Percentiles rank a stretch among this genome's conserved stretches.
Conservation (phyloP, 2,329 filamentous ascomycete species). For the Penicillium aurantiogriseum region DNA sequence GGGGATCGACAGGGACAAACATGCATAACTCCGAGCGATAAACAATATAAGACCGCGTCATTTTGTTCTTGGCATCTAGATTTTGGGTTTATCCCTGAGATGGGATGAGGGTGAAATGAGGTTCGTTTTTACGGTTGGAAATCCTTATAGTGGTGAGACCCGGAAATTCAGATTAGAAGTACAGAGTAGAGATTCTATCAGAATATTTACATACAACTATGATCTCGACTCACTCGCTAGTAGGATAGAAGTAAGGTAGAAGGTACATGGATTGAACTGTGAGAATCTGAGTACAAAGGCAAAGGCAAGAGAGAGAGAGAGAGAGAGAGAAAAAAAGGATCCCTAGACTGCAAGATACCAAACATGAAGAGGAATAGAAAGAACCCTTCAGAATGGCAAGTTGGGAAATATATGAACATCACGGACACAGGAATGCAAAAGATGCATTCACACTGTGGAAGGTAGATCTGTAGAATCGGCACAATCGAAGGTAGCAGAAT, state of each 20-base stretch:
- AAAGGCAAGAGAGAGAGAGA: slow-evolving; percentile 2
- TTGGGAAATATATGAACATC: slow-evolving; percentile 7
- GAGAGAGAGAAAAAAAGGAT: slow-evolving; percentile 11
- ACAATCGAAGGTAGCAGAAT: background rate
- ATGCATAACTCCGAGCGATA: slow-evolving; percentile 10
- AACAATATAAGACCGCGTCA: slow-evolving; percentile 11
- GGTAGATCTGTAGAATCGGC: slow-evolving; percentile 7
- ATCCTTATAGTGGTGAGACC: background rate
- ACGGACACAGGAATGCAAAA: slow-evolving; percentile 3
- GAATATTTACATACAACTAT: background rate
- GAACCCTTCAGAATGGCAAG: slow-evolving; percentile 6
- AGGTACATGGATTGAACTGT: slow-evolving; percentile 28
- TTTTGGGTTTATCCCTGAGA: background rate
- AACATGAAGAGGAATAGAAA: slow-evolving; percentile 15
- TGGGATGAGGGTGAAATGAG: too few relatives aligned
- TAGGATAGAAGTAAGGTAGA: slow-evolving; percentile 7
- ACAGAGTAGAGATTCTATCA: background rate
- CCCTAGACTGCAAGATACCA: slow-evolving; percentile 19
- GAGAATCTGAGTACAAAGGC: slow-evolving; percentile 20
- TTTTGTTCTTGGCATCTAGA: background rate
- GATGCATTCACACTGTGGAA: background rate
- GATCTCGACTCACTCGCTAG: background rate
- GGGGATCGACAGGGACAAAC: slow-evolving; percentile 24
- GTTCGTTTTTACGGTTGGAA: background rate
- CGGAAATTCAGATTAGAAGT: background rate